phyloP scores from a whole-genome alignment of 805 yeast species.

The Hanseniaspora valbyensis region DNA sequence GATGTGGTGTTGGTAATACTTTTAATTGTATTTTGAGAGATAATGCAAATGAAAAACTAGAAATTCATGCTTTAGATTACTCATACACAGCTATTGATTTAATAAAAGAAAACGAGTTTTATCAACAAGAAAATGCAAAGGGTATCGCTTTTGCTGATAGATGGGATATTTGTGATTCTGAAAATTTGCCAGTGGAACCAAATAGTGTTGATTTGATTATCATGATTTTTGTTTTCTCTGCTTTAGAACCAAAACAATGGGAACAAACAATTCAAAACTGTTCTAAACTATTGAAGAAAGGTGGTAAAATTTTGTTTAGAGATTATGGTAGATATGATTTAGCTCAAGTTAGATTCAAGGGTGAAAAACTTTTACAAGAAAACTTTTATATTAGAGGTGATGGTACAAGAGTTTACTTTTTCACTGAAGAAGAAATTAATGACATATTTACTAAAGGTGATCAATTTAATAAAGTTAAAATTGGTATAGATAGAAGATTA shows the following conservation, averaged over 20 bases:
- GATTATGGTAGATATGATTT: constrained; percentile 94
- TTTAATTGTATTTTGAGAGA: constrained; percentile 78
- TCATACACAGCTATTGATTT: constrained; percentile 81
- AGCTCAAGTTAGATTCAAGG: constrained; percentile 89
- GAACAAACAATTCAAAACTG: constrained; percentile 62
- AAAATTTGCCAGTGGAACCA: constrained; percentile 70
- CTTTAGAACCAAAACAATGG: constrained; percentile 90
- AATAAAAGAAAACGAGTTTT: constrained; percentile 36
- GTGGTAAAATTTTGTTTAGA: constrained; percentile 78
- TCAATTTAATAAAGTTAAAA: constrained; percentile 55
- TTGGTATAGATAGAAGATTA: constrained; percentile 83
- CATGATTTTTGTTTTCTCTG: constrained; percentile 91
- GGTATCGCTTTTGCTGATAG: constrained; percentile 64
- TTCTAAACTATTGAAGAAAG: constrained; percentile 70
- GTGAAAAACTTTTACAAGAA: constrained; percentile 74
- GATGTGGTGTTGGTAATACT: constrained; percentile 98
- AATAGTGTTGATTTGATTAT: constrained; percentile 81
- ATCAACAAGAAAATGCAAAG: constrained; percentile 5
- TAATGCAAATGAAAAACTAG: constrained; percentile 67
- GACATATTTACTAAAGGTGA: constrained; percentile 49
- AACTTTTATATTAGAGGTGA: constrained; percentile 95
- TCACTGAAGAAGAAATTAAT: constrained; percentile 83
- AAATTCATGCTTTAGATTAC: constrained; percentile 78
- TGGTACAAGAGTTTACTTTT: constrained; percentile 94
- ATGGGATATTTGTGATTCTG: constrained; percentile 81